Evolutionary conservation across 768 basidiomycete species (phyloP), one percentile per base, ranked within the genome.

Genomic region (Tulasnella sp.): DNA sequence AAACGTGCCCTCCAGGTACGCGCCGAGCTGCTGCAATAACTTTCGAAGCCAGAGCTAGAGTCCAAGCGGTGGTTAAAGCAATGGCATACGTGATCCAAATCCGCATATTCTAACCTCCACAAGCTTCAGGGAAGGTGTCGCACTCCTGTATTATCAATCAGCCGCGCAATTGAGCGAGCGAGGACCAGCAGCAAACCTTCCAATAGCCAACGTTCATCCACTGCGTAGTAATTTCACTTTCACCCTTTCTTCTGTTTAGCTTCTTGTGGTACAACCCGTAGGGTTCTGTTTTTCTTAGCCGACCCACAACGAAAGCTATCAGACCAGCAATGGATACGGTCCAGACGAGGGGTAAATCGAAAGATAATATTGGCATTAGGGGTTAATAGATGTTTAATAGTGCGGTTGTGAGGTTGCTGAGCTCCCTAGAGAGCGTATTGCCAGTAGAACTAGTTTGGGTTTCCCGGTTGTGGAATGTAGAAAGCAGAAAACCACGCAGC

Each of bases 201-300:
- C 91, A 92, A 80, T 87, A 91, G 4, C 91, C 91, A 89, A 92
- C 90, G 84, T 92, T 92, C 44, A 92, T 84, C 92, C 91, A 92
- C 84, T 92, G 91, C 1, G 91, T 92, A 24, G 80, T 80, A n/a
- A 89, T 89, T 1, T 81, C 81, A 27, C 79, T 74, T 75, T 16
- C 40, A n/a, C n/a, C 44, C 44, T 75, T 44, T 34, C 31, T 36
- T 27, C 27, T 68, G 62, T 68, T 68, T 27, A 68, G 31, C 27
- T 27, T 36, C 62, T 34, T 68, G 31, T 68, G 62, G 19, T 68
- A 68, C 9, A 68, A 19, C 16, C 62, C 62, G 7, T 68, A 68
- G 34, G 62, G 62, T 36, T 68, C 62, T 34, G 9, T 68, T 68
- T 36, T 68, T 34, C 27, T 68, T 18, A 36, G 27, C 36, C 18